These are phyloP conservation scores for Ophiostoma perfectum DNA, from an alignment of 2,329 filamentous ascomycete species.

Conservation along the genomic window DNA sequence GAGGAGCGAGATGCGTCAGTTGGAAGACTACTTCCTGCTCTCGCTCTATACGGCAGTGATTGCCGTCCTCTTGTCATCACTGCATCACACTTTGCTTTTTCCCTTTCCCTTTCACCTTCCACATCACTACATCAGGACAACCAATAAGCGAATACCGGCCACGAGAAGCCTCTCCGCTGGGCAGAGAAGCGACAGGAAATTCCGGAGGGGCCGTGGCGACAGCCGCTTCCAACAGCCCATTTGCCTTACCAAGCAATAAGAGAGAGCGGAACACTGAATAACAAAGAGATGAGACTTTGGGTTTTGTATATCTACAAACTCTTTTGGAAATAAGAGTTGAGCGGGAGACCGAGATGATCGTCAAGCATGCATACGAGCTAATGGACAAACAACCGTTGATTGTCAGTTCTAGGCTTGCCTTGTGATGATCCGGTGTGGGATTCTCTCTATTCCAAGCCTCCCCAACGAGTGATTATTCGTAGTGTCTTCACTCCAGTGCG, in stretches of 20 bases:
- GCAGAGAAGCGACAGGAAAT: neutral
- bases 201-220: too few species aligned
- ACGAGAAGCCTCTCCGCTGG: neutral
- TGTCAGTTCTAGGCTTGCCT: neutral
- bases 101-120: too few species aligned
- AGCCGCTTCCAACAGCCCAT: too few species aligned
- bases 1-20: neutral
- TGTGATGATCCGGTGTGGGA: neutral
- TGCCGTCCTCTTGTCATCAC: neutral
- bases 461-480: too few species aligned
- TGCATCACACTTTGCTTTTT: neutral
- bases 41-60: neutral
- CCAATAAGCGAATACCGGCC: neutral
- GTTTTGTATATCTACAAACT: too few species aligned
- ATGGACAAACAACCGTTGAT: neutral
- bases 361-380: conserved; percentile 2
- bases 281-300: too few species aligned
- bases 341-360: neutral
- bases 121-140: neutral
- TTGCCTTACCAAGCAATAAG: too few species aligned
- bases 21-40: neutral
- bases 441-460: too few species aligned
- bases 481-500: neutral
- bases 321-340: too few species aligned
- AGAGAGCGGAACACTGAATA: too few species aligned